Evolutionary conservation across 2,329 filamentous ascomycete species (phyloP).

Genomic region (Phaeosphaeriaceae sp.): DNA sequence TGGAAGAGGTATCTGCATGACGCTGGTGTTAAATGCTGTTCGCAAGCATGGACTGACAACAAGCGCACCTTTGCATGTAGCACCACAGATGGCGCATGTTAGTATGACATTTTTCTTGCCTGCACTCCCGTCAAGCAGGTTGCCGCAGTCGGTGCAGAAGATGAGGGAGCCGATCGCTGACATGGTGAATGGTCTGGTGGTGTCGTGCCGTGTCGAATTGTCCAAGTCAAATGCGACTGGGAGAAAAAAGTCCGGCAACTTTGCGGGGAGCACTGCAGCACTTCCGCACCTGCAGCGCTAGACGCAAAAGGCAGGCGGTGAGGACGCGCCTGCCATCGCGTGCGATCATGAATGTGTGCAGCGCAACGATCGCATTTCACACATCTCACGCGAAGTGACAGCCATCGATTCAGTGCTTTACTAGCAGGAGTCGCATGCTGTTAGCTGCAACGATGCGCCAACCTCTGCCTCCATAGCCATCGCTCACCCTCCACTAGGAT

Average conservation of each 20-base stretch:
- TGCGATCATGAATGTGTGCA: not conserved
- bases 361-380: not conserved
- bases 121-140: conserved; percentile 81
- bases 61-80: conserved; percentile 76
- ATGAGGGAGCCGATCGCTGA: conserved; percentile 88
- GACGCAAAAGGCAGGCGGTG: conserved; percentile 31
- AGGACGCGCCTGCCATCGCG: conserved; percentile 25
- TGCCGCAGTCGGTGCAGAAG: conserved; percentile 93
- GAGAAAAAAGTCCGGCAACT: conserved; percentile 17
- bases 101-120: conserved; percentile 78
- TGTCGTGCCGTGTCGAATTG: not conserved
- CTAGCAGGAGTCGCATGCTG: conserved; percentile 7
- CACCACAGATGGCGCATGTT: conserved; percentile 84
- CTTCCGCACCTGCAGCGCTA: conserved; percentile 24
- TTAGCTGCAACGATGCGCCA: conserved; percentile 22
- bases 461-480: conserved; percentile 16
- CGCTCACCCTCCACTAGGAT: not conserved
- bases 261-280: conserved; percentile 22
- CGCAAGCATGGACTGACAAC: not conserved
- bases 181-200: conserved; percentile 61
- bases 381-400: not conserved
- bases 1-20: conserved; percentile 57
- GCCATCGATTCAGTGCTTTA: conserved; percentile 8
- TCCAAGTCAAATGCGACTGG: conserved; percentile 23
- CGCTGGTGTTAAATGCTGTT: not conserved